Percentiles rank a stretch among this genome's conserved stretches.
phyloP scores from a whole-genome alignment of 176 grass and related monocot species.

The Musa itinerans region DNA sequence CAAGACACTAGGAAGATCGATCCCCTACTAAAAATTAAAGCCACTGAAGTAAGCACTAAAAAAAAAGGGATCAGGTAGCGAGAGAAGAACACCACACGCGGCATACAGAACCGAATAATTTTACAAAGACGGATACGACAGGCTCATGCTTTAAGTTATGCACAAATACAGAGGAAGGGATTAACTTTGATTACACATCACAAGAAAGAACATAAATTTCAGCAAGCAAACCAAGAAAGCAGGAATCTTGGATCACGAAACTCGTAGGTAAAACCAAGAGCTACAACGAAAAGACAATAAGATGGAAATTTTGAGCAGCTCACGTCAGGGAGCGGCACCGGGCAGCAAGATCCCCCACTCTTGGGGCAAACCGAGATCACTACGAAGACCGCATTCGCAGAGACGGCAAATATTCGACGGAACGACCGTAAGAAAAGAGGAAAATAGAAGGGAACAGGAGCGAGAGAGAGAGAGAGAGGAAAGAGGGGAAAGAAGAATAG shows the following conservation, averaged over 20 bases:
- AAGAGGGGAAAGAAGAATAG: no score
- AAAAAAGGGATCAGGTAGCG: not conserved
- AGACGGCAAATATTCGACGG: not conserved
- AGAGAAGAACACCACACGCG: no score
- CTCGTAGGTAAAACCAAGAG: not conserved
- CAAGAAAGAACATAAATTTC: not conserved
- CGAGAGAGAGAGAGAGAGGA: not conserved
- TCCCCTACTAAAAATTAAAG: not conserved
- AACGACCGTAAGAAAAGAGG: not conserved
- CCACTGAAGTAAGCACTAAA: not conserved
- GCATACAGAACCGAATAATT: no score
- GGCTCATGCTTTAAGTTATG: not conserved
- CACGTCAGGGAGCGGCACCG: not conserved
- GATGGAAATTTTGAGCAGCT: not conserved
- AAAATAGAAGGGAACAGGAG: not conserved
- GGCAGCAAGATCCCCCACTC: slow-evolving; percentile 7
- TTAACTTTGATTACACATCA: not conserved
- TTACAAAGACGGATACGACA: no score
- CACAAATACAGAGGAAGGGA: not conserved
- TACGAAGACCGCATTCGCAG: not conserved
- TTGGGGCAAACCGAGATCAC: not conserved
- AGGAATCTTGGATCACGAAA: slow-evolving; percentile 2
- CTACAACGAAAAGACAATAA: not conserved
- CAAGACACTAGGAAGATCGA: not conserved
- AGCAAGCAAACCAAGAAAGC: not conserved